A percentile compares a stretch with the other conserved stretches of the same genome.
phyloP scores from a whole-genome alignment of 352 stramenopile species.

The Phytophthora parvispora region DNA sequence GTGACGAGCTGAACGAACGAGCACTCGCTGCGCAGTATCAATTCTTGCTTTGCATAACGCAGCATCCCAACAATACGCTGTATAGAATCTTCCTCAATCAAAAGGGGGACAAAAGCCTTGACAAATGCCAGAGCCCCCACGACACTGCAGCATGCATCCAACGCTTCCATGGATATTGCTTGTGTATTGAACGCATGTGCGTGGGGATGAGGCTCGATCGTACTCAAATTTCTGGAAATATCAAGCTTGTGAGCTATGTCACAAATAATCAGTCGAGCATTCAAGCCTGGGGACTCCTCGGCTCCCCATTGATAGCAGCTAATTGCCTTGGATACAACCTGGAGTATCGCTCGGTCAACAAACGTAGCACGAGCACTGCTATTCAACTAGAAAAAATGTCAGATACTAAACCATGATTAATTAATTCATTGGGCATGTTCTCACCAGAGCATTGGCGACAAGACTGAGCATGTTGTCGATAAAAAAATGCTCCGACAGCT shows the following conservation, averaged over 20 bases:
- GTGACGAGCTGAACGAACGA: conserved; percentile 38
- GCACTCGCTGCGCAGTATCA: conserved; percentile 16
- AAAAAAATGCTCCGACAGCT: conserved; percentile 22
- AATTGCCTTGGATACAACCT: conserved; percentile 29
- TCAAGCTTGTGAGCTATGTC: conserved; percentile 33
- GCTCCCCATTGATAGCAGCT: conserved; percentile 21
- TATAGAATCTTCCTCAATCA: conserved; percentile 27
- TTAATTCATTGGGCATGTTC: not conserved
- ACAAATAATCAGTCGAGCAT: conserved; percentile 29
- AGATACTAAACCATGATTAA: not conserved
- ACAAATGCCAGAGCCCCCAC: conserved; percentile 37
- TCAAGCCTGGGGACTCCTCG: conserved; percentile 10
- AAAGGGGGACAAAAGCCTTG: conserved; percentile 4
- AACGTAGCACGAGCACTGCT: conserved; percentile 19
- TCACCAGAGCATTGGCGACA: conserved; percentile 28
- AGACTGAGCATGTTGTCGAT: conserved; percentile 24
- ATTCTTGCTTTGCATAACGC: conserved; percentile 33
- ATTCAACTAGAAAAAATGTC: conserved; percentile 18
- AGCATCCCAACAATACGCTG: conserved; percentile 31
- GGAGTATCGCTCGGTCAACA: conserved; percentile 36
- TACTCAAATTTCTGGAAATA: conserved; percentile 29
- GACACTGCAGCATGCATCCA: conserved; percentile 49
- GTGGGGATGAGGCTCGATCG: conserved; percentile 28
- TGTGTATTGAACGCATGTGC: conserved; percentile 8
- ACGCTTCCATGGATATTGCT: conserved; percentile 43